Evolutionary conservation across 2,329 filamentous ascomycete genomes (phyloP), one percentile per base, ranked within the genome.

Genomic region (Leptosphaerulina australis): DNA sequence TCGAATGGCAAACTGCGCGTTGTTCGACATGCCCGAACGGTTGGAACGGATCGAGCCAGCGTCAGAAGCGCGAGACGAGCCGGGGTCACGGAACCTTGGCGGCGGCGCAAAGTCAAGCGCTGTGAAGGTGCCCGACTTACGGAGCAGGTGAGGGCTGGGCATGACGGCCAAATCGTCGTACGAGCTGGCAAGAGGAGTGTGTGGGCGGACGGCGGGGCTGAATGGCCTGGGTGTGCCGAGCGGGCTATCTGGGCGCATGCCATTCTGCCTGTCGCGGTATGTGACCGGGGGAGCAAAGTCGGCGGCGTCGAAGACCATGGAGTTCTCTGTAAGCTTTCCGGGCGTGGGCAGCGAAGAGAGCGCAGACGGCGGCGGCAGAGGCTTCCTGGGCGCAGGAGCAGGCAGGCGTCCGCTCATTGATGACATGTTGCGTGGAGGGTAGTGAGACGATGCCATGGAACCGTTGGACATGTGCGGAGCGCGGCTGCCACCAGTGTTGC

Each of bases 161-260:
- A 99, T 85, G 7, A 83, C 81, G 10, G 87, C 76, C 55, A 97
- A 85, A 51, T 97, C 93, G 48, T 97, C 93, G 72, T 91, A 97
- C 4, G 91, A 82, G 52, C 88, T 90, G 18, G 82, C 86, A 29
- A 97, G 80, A 0, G 92, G 92, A n/a, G 86, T 88, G 68, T 90
- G 87, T 22, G 84, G 82, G 12, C 87, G 84, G 2, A 92, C 81
- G 28, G 80, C 78, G n/a, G 88, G 86, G 48, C 85, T 86, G 76
- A 90, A 99, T 1, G 91, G 85, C 25, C 86, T 76, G 28, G 78
- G 59, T 14, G 76, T 77, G 48, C 84, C 83, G 35, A 80, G 72
- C 10, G 83, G 83, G 51, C 83, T 86, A 59, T 85, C 83, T 3
- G 84, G 80, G 38, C 76, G 68, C 54, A 80, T 77, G 40, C 93